Conservation (phyloP, 164 flowering plant species). For the Magnolia sinica region DNA sequence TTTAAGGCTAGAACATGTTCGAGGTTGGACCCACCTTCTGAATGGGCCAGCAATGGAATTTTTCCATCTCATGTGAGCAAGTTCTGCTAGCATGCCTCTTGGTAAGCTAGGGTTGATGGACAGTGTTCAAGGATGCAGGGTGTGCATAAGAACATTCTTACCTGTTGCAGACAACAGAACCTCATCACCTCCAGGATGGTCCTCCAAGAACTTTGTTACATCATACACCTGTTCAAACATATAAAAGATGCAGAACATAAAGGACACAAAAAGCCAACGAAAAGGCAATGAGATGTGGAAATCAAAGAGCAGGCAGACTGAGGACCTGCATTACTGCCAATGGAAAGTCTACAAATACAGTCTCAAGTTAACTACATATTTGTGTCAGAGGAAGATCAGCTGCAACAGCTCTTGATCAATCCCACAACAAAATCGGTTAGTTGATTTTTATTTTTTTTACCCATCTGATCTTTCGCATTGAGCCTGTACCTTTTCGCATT, state of each 20-base stretch:
- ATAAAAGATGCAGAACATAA: neutral
- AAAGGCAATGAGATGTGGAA: neutral
- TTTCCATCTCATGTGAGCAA: neutral
- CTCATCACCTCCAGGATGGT: slow-evolving; percentile 77
- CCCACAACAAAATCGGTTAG: too few relatives aligned
- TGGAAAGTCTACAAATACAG: neutral
- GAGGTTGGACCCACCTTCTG: too few relatives aligned
- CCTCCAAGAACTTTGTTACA: slow-evolving; percentile 64
- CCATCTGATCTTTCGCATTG: too few relatives aligned
- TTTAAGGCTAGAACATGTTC: too few relatives aligned
- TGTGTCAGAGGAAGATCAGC: too few relatives aligned
- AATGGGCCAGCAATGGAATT: too few relatives aligned
- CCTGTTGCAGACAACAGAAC: slow-evolving; percentile 62
- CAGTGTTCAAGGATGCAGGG: neutral
- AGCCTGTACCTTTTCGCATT: too few relatives aligned
- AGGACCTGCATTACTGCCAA: neutral
- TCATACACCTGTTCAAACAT: slow-evolving; percentile 52
- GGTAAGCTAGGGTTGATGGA: neutral
- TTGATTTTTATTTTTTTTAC: too few relatives aligned
- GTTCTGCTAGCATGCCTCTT: neutral
- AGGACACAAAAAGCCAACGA: neutral
- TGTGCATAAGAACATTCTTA: slow-evolving; percentile 7
- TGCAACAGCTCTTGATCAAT: too few relatives aligned
- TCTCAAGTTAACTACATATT: neutral
- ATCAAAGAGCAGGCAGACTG: neutral